These are phyloP conservation scores for Triticum monococcum DNA, from an alignment of 176 grass and related monocot genomes.

Conservation along the genomic window DNA sequence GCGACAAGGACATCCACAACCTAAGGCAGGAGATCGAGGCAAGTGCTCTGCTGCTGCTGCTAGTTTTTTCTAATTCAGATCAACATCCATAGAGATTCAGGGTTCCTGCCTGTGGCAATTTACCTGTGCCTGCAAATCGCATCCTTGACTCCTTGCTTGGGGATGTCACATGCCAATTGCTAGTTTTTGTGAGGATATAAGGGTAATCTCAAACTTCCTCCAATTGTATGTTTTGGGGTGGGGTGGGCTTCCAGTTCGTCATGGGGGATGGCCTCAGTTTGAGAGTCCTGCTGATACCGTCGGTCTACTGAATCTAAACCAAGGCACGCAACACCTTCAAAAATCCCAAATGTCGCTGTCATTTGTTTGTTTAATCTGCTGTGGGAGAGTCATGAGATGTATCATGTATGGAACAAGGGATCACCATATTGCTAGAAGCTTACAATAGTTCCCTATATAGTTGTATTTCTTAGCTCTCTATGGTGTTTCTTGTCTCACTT, in stretches of 20 bases:
- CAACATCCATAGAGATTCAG: neutral
- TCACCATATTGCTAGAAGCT: neutral
- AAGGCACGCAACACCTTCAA: neutral
- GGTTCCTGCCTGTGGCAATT: neutral
- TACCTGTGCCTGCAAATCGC: neutral
- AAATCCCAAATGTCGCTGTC: neutral
- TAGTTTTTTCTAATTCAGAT: neutral
- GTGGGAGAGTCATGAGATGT: neutral
- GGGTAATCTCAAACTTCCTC: neutral
- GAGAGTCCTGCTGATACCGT: neutral
- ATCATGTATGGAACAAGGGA: neutral
- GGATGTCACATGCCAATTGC: neutral
- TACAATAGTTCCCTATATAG: neutral
- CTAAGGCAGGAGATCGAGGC: conserved; percentile 96
- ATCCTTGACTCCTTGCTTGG: neutral
- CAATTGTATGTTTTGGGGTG: neutral
- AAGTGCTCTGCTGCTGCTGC: neutral
- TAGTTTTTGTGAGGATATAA: neutral
- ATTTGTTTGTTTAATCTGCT: neutral
- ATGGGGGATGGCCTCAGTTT: neutral
- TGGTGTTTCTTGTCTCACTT: neutral
- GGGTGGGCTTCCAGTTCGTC: neutral
- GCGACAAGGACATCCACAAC: conserved; percentile 91
- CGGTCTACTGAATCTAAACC: neutral
- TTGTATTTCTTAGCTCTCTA: neutral